Conservation (phyloP, 805 yeast genomes). For the Schwanniomyces pseudopolymorphus region DNA sequence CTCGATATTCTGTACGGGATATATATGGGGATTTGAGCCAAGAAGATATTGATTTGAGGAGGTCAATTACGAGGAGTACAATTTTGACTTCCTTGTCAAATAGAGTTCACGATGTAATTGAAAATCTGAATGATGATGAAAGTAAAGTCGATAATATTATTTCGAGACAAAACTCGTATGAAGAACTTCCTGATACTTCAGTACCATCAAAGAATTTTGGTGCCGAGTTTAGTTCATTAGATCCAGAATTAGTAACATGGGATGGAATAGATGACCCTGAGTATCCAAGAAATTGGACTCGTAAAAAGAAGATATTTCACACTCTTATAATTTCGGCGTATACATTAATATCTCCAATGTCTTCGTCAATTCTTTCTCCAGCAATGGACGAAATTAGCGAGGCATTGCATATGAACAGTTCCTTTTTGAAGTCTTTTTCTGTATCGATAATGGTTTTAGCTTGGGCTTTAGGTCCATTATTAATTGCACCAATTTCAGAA, state of each 20-base stretch:
- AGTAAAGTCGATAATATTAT: not conserved
- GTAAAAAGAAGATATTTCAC: slow-evolving; percentile 39
- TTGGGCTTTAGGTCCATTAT: slow-evolving; percentile 64
- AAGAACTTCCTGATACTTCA: slow-evolving; percentile 22
- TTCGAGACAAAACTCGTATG: not conserved
- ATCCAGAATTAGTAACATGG: slow-evolving; percentile 71
- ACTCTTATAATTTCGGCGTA: slow-evolving; percentile 51
- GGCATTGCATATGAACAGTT: slow-evolving; percentile 41
- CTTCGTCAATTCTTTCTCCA: slow-evolving; percentile 63
- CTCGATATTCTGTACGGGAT: slow-evolving; percentile 27
- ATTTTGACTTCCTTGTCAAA: slow-evolving; percentile 37
- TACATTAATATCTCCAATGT: slow-evolving; percentile 59
- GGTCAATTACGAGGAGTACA: slow-evolving; percentile 46
- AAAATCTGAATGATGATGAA: slow-evolving; percentile 3
- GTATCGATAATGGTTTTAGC: slow-evolving; percentile 70
- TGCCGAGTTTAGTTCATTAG: slow-evolving; percentile 50
- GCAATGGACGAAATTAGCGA: slow-evolving; percentile 50
- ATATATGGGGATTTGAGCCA: slow-evolving; percentile 42
- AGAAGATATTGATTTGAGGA: slow-evolving; percentile 35
- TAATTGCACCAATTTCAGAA: slow-evolving; percentile 69
- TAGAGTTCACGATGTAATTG: slow-evolving; percentile 15
- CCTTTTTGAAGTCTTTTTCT: slow-evolving; percentile 49
- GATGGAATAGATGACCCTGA: slow-evolving; percentile 59
- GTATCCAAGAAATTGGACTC: slow-evolving; percentile 64
- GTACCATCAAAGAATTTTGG: slow-evolving; percentile 46